A percentile compares a stretch with the other conserved stretches of the same genome.
Evolutionary conservation across 495 filamentous ascomycete species (phyloP).

Genomic region (Penicillium paradoxum): DNA sequence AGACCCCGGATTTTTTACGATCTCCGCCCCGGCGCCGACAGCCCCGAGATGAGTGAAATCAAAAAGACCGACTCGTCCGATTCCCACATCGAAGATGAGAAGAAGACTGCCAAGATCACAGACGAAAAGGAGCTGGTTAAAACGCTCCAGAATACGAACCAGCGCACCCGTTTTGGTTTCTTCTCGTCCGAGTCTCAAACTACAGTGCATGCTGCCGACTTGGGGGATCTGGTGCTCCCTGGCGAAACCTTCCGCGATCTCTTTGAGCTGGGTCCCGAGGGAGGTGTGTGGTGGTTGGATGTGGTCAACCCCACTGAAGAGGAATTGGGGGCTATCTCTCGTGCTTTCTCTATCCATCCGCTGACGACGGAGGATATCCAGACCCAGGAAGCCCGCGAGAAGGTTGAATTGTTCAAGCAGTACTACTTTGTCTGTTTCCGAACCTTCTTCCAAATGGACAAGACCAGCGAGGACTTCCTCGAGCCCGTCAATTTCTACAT

Average conservation of each 20-base stretch:
- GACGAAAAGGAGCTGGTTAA: slow-evolving; percentile 32
- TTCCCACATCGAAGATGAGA: slow-evolving; percentile 18
- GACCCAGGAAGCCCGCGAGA: slow-evolving; percentile 91
- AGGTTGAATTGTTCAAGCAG: slow-evolving; percentile 93
- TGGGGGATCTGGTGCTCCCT: slow-evolving; percentile 81
- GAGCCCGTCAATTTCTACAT: slow-evolving; percentile 95
- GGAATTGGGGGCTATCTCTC: slow-evolving; percentile 80
- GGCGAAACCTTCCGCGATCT: slow-evolving; percentile 85
- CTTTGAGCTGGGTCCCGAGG: slow-evolving; percentile 70
- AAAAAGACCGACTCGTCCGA: slow-evolving; percentile 31
- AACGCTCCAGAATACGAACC: slow-evolving; percentile 40
- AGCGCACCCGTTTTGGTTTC: slow-evolving; percentile 82
- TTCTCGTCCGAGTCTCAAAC: slow-evolving; percentile 91
- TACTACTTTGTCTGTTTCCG: slow-evolving; percentile 99
- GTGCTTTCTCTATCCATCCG: slow-evolving; percentile 89
- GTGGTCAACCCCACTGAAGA: slow-evolving; percentile 85
- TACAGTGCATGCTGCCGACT: slow-evolving; percentile 81
- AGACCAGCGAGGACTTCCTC: slow-evolving; percentile 68
- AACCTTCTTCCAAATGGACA: slow-evolving; percentile 80
- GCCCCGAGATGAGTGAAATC: slow-evolving; percentile 19
- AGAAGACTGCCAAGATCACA: slow-evolving; percentile 18
- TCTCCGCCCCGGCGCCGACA: slow-evolving; percentile 43
- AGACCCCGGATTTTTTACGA: slow-evolving; percentile 59
- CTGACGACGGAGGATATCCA: slow-evolving; percentile 92
- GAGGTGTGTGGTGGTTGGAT: slow-evolving; percentile 92